Base-by-base conservation (phyloP, 1,284 basidiomycete species). In the Chalciporus sp. region DNA sequence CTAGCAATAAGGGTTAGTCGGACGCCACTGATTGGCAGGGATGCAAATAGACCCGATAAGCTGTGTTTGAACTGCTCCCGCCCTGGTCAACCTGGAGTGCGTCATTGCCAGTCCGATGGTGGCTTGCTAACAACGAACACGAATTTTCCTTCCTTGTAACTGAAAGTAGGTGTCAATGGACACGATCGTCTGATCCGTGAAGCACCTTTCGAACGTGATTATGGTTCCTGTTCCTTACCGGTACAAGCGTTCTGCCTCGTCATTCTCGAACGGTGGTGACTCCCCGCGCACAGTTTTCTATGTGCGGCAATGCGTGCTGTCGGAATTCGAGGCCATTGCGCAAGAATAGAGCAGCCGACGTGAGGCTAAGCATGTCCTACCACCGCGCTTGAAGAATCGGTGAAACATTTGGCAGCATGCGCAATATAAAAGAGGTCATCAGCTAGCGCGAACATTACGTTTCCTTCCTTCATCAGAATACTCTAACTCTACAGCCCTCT, bases 351-450 rank as follows among this genome's bases (percentile, higher is more conserved):
- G 4, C 8, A 12, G 3, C 31, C 19, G 17, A 40, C 31, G 10
- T 5, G 37, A 20, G 40, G 47, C 47, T 46, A 8, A 17, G 40
- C 10, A 7, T 12, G 16, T 23, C 23, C 20, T 37, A 48, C 26
- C 44, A 40, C 37, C 14, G 29, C 40, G 12, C 23, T 5, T 29
- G 3, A 4, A 7, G 17, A n/a, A 14, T 17, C 20, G 5, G 12
- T 14, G 3, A 20, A 40, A 26, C 23, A 2, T 46, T 33, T 42
- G 10, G 10, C 6, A 6, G 14, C 20, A 9, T n/a, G n/a, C 39
- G 33, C 2, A 6, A n/a, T 53, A 68, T 67, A 61, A 57, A 58
- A 37, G 46, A 37, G 12, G 20, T 17, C 4, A 17, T 9, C 2
- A 4, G 35, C n/a, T 17, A 37, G n/a, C n/a, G n/a, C 9, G 16